Evolutionary conservation across 2,329 filamentous ascomycete genomes (phyloP).

Genomic region (Xylaria sp.): DNA sequence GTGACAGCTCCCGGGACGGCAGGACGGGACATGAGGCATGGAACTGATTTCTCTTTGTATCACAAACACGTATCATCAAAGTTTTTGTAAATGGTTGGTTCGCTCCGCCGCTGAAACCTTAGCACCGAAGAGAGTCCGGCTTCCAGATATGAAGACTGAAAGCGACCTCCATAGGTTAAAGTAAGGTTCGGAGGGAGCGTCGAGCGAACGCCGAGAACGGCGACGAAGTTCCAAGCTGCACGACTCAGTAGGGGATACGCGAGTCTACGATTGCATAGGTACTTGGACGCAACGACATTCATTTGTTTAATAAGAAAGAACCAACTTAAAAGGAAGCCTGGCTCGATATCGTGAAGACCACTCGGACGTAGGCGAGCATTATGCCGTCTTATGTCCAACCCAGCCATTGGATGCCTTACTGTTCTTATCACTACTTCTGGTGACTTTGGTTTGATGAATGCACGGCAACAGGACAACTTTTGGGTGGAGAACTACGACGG

Average conservation of each 20-base stretch:
- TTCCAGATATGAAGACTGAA: constrained; percentile 12
- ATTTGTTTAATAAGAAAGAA: constrained; percentile 28
- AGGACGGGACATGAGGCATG: constrained; percentile 32
- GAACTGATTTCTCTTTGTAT: constrained; percentile 47
- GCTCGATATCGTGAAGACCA: background rate
- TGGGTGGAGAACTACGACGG: background rate
- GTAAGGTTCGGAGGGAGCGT: constrained; percentile 59
- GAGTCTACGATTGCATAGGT: constrained; percentile 26
- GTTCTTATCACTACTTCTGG: background rate
- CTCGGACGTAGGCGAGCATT: background rate
- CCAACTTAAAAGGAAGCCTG: constrained; percentile 18
- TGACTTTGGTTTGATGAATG: background rate
- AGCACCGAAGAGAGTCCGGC: constrained; percentile 61
- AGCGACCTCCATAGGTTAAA: constrained; percentile 61
- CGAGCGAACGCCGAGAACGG: constrained; percentile 47
- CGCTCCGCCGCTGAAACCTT: constrained; percentile 59
- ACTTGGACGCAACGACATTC: constrained; percentile 24
- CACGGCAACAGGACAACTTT: background rate
- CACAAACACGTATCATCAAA: constrained; percentile 37
- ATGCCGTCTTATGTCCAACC: no score
- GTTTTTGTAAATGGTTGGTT: constrained; percentile 46
- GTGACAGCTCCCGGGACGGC: constrained; percentile 4
- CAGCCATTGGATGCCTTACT: no score
- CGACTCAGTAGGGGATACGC: constrained; percentile 14
- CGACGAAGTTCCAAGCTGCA: constrained; percentile 26